phyloP scores from a whole-genome alignment of 73 alveolate species.

The Uronychia binucleata region DNA sequence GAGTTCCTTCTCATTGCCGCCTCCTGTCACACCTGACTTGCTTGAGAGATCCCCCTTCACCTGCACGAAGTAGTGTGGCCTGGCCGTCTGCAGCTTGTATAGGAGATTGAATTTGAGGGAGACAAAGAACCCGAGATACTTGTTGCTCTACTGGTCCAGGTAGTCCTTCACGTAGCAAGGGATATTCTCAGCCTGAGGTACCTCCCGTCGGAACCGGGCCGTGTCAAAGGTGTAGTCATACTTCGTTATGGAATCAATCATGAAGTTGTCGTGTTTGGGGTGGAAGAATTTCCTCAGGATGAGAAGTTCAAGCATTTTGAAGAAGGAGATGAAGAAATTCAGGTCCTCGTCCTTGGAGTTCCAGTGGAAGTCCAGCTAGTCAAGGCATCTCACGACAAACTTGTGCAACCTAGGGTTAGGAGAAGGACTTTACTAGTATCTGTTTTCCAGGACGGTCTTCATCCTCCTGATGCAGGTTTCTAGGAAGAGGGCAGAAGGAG shows the following conservation, averaged over 20 bases:
- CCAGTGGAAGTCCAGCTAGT: neutral
- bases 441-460: neutral
- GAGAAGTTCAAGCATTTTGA: neutral
- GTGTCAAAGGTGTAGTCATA: neutral
- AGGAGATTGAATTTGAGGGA: constrained; percentile 1
- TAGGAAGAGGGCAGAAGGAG: neutral
- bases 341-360: neutral
- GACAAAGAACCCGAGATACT: constrained; percentile 1
- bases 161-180: neutral
- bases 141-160: neutral
- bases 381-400: neutral
- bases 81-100: neutral
- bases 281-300: neutral
- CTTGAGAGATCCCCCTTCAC: neutral
- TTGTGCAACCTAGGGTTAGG: neutral
- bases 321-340: neutral
- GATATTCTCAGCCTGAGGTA: neutral
- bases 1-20: no score
- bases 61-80: constrained; percentile 1
- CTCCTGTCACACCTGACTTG: no score
- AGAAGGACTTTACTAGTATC: no score
- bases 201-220: neutral
- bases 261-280: neutral
- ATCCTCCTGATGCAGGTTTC: neutral
- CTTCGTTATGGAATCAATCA: neutral